Conservation (phyloP, 2,329 filamentous ascomycete species). For the Metarhizium sp. region DNA sequence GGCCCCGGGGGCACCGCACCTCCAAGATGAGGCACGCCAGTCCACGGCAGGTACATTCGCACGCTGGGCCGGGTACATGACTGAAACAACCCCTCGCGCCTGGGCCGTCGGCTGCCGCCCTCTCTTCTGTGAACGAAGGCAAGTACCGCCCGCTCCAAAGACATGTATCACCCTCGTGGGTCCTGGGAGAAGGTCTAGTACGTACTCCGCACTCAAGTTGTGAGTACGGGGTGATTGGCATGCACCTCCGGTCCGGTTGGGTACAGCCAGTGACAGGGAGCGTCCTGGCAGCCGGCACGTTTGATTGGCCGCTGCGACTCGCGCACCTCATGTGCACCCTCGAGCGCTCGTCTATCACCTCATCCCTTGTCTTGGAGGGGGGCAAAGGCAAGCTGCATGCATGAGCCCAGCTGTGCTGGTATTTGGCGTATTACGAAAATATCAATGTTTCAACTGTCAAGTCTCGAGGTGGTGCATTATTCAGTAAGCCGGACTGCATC, state of each 20-base stretch:
- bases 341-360: neutral
- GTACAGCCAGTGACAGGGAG: neutral
- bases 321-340: neutral
- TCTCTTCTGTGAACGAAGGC: too few species aligned
- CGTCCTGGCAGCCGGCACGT: neutral
- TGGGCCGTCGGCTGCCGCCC: neutral
- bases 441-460: too few species aligned
- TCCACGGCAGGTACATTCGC: neutral
- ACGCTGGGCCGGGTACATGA: neutral
- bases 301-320: neutral
- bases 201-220: neutral
- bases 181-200: neutral
- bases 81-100: neutral
- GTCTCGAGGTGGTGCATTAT: too few species aligned
- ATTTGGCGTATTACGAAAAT: too few species aligned
- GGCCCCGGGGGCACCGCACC: neutral
- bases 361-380: too few species aligned
- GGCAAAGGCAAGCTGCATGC: too few species aligned
- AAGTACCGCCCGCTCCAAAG: neutral
- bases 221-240: neutral
- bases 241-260: neutral
- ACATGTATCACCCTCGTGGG: neutral
- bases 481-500: too few species aligned
- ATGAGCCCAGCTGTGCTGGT: too few species aligned
- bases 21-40: neutral